A percentile compares a stretch with the other conserved stretches of the same genome.
These are phyloP conservation scores for Dactylellina cionopaga DNA, from an alignment of 2,329 filamentous ascomycete species.

Conservation along the genomic window DNA sequence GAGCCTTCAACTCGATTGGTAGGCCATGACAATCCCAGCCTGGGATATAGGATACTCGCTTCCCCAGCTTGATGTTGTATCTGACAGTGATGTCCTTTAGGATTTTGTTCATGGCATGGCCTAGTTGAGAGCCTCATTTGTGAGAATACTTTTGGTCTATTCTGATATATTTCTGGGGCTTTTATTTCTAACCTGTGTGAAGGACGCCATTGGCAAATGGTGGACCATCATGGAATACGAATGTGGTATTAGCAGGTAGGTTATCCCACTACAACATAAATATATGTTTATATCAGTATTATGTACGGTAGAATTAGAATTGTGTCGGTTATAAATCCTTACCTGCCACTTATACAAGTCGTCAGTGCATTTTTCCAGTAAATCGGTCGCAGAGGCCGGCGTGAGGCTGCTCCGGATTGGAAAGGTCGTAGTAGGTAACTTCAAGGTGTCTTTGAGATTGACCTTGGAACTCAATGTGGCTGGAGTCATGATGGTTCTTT, in stretches of 20 bases:
- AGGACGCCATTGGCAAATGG: constrained; percentile 94
- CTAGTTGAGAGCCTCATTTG: constrained; percentile 59
- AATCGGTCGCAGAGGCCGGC: constrained; percentile 62
- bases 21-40: constrained; percentile 99
- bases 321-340: background rate
- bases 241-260: constrained; percentile 69
- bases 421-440: constrained; percentile 78
- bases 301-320: background rate
- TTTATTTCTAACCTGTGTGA: constrained; percentile 68
- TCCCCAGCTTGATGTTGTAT: constrained; percentile 80
- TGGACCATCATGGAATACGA: constrained; percentile 92
- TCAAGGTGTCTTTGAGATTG: constrained; percentile 61
- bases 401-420: constrained; percentile 61
- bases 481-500: constrained; percentile 51
- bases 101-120: constrained; percentile 96
- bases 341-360: constrained; percentile 90
- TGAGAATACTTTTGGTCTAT: background rate
- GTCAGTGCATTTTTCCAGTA: constrained; percentile 82
- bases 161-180: background rate
- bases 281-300: constrained; percentile 52
- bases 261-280: constrained; percentile 58
- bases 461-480: constrained; percentile 34
- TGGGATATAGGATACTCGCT: constrained; percentile 80
- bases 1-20: constrained; percentile 94
- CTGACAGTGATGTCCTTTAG: constrained; percentile 93